Conservation (phyloP, 805 yeast genomes). For the Wickerhamomyces alni region DNA sequence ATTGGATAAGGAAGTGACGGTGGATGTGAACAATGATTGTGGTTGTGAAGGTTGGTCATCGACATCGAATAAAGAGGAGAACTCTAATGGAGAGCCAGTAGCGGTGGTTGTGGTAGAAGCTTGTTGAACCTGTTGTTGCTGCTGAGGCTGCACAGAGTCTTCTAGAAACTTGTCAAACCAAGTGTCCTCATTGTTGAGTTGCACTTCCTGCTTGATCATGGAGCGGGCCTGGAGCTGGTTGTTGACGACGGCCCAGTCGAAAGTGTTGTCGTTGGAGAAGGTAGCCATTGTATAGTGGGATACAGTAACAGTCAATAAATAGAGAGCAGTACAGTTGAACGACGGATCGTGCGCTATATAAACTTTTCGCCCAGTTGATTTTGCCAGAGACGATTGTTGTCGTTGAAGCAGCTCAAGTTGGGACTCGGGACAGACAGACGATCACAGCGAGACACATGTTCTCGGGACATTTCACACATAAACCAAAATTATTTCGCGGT, state of each 20-base stretch:
- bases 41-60: slow-evolving; percentile 10
- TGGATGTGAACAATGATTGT: slow-evolving; percentile 18
- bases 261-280: slow-evolving; percentile 15
- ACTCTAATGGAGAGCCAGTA: slow-evolving; percentile 22
- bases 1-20: slow-evolving; percentile 21
- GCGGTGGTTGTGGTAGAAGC: slow-evolving; percentile 8
- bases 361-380: too few relatives aligned
- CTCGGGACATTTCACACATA: too few relatives aligned
- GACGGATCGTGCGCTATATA: background rate
- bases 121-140: background rate
- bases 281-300: slow-evolving; percentile 17
- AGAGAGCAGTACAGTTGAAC: background rate
- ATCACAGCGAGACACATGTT: too few relatives aligned
- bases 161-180: slow-evolving; percentile 22
- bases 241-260: slow-evolving; percentile 22
- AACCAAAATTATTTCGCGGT: too few relatives aligned
- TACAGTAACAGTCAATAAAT: too few relatives aligned
- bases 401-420: too few relatives aligned
- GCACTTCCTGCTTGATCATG: slow-evolving; percentile 5
- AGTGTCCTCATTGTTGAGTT: slow-evolving; percentile 10
- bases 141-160: slow-evolving; percentile 1
- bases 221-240: slow-evolving; percentile 9
- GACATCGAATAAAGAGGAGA: slow-evolving; percentile 22
- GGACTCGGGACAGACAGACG: too few relatives aligned
- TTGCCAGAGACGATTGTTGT: too few relatives aligned